Evolutionary conservation across 2,329 filamentous ascomycete species (phyloP).

Genomic region (Fusarium proliferatum): DNA sequence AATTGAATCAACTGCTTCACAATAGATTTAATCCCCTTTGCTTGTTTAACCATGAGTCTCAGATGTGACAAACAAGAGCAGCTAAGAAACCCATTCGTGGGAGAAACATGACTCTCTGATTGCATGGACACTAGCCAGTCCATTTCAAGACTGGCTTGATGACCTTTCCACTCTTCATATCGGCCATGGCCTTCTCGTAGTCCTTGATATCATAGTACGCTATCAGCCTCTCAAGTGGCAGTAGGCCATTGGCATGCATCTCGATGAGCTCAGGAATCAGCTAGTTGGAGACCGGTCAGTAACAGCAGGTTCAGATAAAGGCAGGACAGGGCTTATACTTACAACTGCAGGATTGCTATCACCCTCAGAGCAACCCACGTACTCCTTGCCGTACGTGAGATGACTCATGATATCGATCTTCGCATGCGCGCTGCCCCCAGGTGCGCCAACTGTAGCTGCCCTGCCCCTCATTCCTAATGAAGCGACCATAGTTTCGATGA

Average conservation of each 20-base stretch:
- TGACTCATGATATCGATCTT: conserved; percentile 22
- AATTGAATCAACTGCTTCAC: fast-evolving
- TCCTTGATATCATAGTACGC: conserved; percentile 1
- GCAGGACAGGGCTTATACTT: fast-evolving
- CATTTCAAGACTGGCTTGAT: conserved; percentile 6
- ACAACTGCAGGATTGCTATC: conserved; percentile 14
- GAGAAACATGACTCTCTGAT: fast-evolving
- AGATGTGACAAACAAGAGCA: fast-evolving
- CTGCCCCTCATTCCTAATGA: conserved; percentile 15
- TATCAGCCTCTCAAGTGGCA: conserved; percentile 7
- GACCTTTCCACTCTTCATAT: not conserved
- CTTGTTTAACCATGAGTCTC: no score
- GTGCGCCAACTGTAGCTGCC: conserved; percentile 21
- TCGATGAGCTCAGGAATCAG: conserved; percentile 10
- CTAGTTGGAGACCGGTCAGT: not conserved
- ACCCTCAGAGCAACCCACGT: conserved; percentile 23
- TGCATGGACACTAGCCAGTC: not conserved
- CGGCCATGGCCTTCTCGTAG: not conserved
- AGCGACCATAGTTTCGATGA: conserved; percentile 24
- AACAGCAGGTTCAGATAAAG: fast-evolving
- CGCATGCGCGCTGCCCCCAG: not conserved
- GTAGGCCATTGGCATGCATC: not conserved
- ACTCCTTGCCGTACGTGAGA: conserved; percentile 21
- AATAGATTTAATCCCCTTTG: not conserved
- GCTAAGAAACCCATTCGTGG: fast-evolving